Base-by-base conservation (phyloP, 2,329 filamentous ascomycete species). In the Thelonectria rubi region DNA sequence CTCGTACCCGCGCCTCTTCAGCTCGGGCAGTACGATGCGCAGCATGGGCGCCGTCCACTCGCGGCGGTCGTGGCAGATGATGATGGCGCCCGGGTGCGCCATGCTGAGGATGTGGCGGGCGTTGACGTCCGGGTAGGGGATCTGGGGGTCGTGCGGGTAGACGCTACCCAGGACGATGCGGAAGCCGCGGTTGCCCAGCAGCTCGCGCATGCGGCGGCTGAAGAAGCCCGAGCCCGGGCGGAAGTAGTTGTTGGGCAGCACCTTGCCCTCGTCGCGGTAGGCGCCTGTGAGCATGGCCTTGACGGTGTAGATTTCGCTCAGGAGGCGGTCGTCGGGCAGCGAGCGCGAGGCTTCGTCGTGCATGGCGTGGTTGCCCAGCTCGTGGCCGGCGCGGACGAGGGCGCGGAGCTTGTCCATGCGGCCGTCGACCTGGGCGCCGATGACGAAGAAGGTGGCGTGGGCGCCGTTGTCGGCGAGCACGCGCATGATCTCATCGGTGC, bases 131-230 rank as follows among this genome's bases (percentile, higher is more conserved):
- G 86, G 84, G 71, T 85, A 89, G 10, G 81, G 81, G 60, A 97
- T 89, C 81, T 96, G 93, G n/a, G 93, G 88, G 78, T 97, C 93
- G 78, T 97, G 93, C 5, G 93, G 93, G 77, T 96, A 97, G 42
- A 97, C 88, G 75, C 88, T 89, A 3, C 93, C 93, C 40, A 97
- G 79, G n/a, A 93, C 89, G 53, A 95, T 81, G 51, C 83, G 81
- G 76, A 92, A 94, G 4, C 88, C 89, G 63, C 93, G 73, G 53
- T 78, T 80, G 34, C 78, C 77, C 8, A 92, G 77, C 37, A 90
- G 73, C 34, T 77, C 75, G 18, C 91, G 82, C 88, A 97, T 94
- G 17, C 85, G 76, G 43, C 81, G 79, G 71, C 85, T 93, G 79
- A 97, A 97, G 75, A 96, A 89, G 14, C 93, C 93, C 0, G 90